Conservation (phyloP, 31 red algal genomes). For the Asparagopsis taxiformis region DNA sequence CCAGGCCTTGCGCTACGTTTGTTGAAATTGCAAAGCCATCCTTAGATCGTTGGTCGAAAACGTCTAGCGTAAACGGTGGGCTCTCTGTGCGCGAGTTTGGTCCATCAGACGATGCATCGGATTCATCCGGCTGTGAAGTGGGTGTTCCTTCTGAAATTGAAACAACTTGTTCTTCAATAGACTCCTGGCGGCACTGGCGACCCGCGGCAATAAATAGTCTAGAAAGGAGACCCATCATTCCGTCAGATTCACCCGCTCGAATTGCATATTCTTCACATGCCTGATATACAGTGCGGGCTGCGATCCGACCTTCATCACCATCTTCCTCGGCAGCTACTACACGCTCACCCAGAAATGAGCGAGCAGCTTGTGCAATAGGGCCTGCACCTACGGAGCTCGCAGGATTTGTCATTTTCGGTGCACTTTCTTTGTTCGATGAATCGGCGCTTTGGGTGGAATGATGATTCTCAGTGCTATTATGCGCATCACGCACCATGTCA, state of each 20-base stretch:
- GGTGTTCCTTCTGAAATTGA: slow-evolving; percentile 60
- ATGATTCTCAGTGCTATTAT: not conserved
- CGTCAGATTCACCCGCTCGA: slow-evolving; percentile 61
- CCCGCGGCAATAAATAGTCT: slow-evolving; percentile 55
- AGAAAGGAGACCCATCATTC: slow-evolving; percentile 62
- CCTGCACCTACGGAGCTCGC: slow-evolving; percentile 4
- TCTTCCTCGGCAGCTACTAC: slow-evolving; percentile 80
- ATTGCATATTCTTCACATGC: slow-evolving; percentile 81
- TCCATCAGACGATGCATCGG: slow-evolving; percentile 67
- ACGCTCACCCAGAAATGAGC: slow-evolving; percentile 78
- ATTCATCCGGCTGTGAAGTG: slow-evolving; percentile 68
- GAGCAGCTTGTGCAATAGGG: slow-evolving; percentile 62
- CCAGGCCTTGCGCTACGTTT: slow-evolving; percentile 8
- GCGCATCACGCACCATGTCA: slow-evolving; percentile 26
- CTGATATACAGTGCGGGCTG: slow-evolving; percentile 68
- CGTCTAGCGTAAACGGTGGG: slow-evolving; percentile 34
- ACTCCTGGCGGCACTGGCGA: slow-evolving; percentile 53
- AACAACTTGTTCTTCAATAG: slow-evolving; percentile 60
- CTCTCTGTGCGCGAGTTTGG: slow-evolving; percentile 44
- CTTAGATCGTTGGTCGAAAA: slow-evolving; percentile 47
- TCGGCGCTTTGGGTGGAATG: not conserved
- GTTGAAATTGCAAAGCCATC: slow-evolving; percentile 41
- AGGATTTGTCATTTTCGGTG: not conserved
- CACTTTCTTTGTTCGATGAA: not conserved
- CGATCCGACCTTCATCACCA: slow-evolving; percentile 80